phyloP scores from a whole-genome alignment of 2,329 filamentous ascomycete genomes.

The Phaeoacremonium minimum region DNA sequence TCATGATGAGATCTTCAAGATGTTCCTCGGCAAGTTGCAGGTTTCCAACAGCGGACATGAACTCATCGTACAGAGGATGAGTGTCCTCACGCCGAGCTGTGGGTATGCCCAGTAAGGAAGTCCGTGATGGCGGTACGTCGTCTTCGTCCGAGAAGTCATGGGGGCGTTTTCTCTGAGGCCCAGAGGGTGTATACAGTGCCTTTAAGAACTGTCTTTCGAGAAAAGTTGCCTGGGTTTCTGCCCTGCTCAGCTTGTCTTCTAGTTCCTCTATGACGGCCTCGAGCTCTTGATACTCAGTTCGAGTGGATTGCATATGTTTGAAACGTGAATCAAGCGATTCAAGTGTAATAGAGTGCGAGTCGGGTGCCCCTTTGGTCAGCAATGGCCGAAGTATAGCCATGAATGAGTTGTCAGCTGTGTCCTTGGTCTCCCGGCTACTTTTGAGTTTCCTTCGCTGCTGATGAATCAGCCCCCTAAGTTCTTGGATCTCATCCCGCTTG shows the following conservation, averaged over 20 bases:
- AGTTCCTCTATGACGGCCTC: slow-evolving; percentile 29
- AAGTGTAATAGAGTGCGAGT: not conserved
- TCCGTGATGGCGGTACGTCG: slow-evolving; percentile 6
- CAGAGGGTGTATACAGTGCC: slow-evolving; percentile 3
- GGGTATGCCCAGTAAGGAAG: slow-evolving; percentile 19
- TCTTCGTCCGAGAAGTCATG: not conserved
- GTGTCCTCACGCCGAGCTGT: slow-evolving; percentile 22
- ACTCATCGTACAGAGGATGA: slow-evolving; percentile 41
- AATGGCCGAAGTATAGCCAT: slow-evolving; percentile 6
- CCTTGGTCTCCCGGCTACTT: slow-evolving; percentile 2
- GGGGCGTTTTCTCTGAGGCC: too few species aligned
- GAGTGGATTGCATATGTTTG: slow-evolving; percentile 4
- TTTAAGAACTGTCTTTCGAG: slow-evolving; percentile 33
- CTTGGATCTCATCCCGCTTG: slow-evolving; percentile 14
- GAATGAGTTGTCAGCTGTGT: slow-evolving; percentile 7
- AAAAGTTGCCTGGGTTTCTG: slow-evolving; percentile 6
- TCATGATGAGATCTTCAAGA: slow-evolving; percentile 35
- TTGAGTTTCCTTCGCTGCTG: slow-evolving; percentile 1
- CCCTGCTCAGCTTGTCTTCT: slow-evolving; percentile 24
- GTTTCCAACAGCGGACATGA: slow-evolving; percentile 38
- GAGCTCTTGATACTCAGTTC: slow-evolving; percentile 9
- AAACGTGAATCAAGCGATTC: slow-evolving; percentile 3
- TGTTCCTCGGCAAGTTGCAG: slow-evolving; percentile 43
- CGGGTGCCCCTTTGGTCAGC: not conserved
- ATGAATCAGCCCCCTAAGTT: slow-evolving; percentile 3